Evolutionary conservation across 306 rosid genomes (phyloP).

Genomic region (Hippophae tibetana): DNA sequence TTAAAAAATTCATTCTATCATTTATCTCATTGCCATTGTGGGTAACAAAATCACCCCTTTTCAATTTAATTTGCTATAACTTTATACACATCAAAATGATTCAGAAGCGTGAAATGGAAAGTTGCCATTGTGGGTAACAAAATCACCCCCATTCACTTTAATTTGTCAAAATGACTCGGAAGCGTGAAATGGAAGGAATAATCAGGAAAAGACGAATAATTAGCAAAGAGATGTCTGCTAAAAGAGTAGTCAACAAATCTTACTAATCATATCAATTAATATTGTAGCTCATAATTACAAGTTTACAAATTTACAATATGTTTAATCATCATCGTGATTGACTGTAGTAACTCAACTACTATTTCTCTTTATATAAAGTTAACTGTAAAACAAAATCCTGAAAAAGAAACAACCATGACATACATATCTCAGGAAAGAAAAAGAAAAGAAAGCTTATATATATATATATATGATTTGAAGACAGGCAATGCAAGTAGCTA

Average conservation of each 20-base stretch:
- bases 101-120: too few relatives aligned
- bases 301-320: conserved; percentile 33
- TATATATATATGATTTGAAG: conserved; percentile 11
- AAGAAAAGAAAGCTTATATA: not conserved
- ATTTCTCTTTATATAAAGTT: conserved; percentile 11
- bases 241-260: too few relatives aligned
- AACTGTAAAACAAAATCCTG: conserved; percentile 2
- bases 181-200: not conserved
- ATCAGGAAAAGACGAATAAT: not conserved
- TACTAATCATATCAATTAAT: not conserved
- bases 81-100: too few relatives aligned
- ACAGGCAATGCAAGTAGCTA: conserved; percentile 21
- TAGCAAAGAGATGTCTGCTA: not conserved
- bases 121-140: too few relatives aligned
- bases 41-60: too few relatives aligned
- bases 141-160: too few relatives aligned
- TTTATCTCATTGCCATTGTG: too few relatives aligned
- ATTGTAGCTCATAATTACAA: conserved; percentile 22
- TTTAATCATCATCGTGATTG: conserved; percentile 20
- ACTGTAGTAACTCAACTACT: conserved; percentile 24
- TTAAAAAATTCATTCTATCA: too few relatives aligned
- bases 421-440: conserved; percentile 8
- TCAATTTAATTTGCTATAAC: too few relatives aligned
- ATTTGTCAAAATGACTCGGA: too few relatives aligned
- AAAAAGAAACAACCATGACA: conserved; percentile 36